Base-by-base conservation (phyloP, 441 rosid genomes). In the Omphalea diandra region DNA sequence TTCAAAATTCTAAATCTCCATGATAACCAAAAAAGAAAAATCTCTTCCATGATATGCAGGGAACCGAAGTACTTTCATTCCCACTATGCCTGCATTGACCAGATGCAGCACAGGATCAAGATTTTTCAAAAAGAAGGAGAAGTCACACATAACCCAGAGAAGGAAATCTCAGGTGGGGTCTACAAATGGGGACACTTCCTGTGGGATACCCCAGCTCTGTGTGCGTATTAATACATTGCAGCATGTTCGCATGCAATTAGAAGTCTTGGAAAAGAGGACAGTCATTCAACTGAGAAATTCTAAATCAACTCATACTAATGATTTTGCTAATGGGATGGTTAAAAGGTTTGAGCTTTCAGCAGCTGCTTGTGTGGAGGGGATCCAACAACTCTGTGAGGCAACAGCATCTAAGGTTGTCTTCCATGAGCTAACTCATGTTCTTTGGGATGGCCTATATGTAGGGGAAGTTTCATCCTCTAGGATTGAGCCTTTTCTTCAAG, bases 21-120 rank as follows among this genome's bases (percentile, higher is more conserved):
- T 84, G 84, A 32, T 86, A 83, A 72, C 44, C n/a, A 35, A 26
- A 18, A 63, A 83, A 79, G 68, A 83, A 79, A 68, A 79, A 84
- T 40, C 49, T 88, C 68, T 84, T 83, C 73, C 82, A 83, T 49
- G 88, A 85, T 76, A 77, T 74, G 61, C 80, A 95, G 99, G 99
- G 64, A 76, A 88, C 53, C 82, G 85, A 71, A 85, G 68, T 71
- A 84, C 88, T 17, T 90, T 82, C 52, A 75, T 87, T 74, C 99
- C 99, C 22, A 72, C 99, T 20, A 74, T 93, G 90, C 98, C 99
- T 70, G 92, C 98, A 47, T 82, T 95, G 73, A 91, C 99, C 10
- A 83, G 99, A 73, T 90, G 97, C 75, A 83, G 84, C 22, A 77
- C 74, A 1, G 97, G 77, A 70, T 90, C 99, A 36, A 95, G 87